Evolutionary conservation across 2,329 filamentous ascomycete genomes (phyloP), one percentile per base, ranked within the genome.

Genomic region (Xylaria multiplex): DNA sequence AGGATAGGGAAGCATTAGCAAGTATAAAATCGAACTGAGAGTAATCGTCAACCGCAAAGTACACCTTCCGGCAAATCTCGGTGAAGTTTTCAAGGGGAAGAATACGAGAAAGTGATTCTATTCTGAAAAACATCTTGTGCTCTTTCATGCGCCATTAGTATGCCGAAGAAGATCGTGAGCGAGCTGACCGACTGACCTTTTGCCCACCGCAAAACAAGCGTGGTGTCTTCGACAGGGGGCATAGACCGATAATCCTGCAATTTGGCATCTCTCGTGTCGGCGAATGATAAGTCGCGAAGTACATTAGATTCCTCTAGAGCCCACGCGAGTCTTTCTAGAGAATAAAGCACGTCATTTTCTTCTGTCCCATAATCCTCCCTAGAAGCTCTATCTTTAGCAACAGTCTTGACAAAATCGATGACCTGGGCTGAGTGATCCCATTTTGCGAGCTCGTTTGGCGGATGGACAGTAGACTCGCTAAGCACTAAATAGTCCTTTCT

Each of bases 341-440:
- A 67, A 32, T 64, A 43, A 46, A 70, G 59, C 22, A 65, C 62
- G 49, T 69, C 59, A 40, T 45, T 64, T 45, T 62, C 64, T 43
- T 50, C 59, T 48, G 50, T 62, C 24, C 24, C 40, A n/a, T 19
- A 19, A 7, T 35, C 50, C 30, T 64, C 49, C 72, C 61, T 58
- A 53, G 60, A 46, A 19, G 61, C 60, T 24, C 56, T 61, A 27
- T 67, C 61, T 37, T 64, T 52, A 6, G 70, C 66, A 22, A 72
- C 65, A 16, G 69, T 72, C 56, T 71, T 78, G 43, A 81, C 67
- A 62, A 80, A 79, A 24, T 76, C 71, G 45, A 77, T 69, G 9
- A 80, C 70, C 19, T 80, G 75, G 1, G 59, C 65, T 48, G 77
- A 78, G 68, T 77, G 72, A 43, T 79, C 78, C 77, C 72, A 79